Evolutionary conservation across 345 rosid genomes (phyloP), one percentile per base, ranked within the genome.

Genomic region (Moringa oleifera): DNA sequence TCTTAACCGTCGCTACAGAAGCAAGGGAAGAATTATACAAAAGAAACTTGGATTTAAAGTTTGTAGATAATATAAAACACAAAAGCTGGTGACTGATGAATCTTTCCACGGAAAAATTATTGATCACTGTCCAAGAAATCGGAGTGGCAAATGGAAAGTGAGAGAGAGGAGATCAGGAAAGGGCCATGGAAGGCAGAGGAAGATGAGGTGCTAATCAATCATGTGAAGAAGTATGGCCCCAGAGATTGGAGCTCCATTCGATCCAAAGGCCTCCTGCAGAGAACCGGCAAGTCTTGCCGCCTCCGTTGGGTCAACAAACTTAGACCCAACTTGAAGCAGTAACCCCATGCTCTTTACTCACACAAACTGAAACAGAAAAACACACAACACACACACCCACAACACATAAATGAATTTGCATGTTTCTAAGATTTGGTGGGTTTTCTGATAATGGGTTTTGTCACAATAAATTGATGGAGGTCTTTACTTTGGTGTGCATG

Each of bases 181-280:
- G 96, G 99, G 45, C 92, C 97, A 55, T 88, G 99, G 99, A 86
- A 86, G 73, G 79, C 81, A 0, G 99, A 94, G 55, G 99, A 94
- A 73, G 99, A 94, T 61, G 79, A 86, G 59, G 90, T 90, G 2
- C 70, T 94, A 1, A 73, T 81, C 23, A 86, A 74, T 75, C 97
- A 86, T 22, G 97, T 94, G 1, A 82, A 71, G 58, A 75, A 70
- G 61, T 81, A 85, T 25, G 97, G 99, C 11, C 89, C 97, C 52
- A 81, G 95, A 16, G 99, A 90, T 71, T 94, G 97, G 99, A 90
- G 97, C 95, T 90, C 97, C 88, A 86, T 90, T 86, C 95, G 92
- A 88, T 86, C 97, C 99, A 94, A 94, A 82, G 97, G 96, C 23
- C 87, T 88, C 53, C 73, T 90, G 55, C 88, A 75, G 16, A 72